These are phyloP conservation scores for Fusarium sp. DNA, from an alignment of 2,329 filamentous ascomycete species.

Conservation along the genomic window DNA sequence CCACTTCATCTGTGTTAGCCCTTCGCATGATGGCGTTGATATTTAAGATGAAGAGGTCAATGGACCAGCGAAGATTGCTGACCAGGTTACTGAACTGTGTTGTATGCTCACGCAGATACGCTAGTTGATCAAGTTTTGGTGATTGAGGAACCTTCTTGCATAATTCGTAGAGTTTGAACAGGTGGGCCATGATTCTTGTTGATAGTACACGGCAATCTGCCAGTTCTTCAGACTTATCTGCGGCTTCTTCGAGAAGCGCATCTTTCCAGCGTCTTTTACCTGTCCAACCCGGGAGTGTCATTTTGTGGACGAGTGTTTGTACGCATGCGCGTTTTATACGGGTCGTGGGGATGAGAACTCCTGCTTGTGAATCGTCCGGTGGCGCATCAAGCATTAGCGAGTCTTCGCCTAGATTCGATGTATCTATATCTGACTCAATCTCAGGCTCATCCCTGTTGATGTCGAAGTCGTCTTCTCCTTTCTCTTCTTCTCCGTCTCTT, in stretches of 20 bases:
- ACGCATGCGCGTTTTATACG: conserved; percentile 20
- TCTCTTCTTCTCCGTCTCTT: neutral
- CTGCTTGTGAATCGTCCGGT: conserved; percentile 4
- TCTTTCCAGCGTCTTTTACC: conserved; percentile 26
- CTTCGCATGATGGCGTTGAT: conserved; percentile 15
- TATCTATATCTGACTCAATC: neutral
- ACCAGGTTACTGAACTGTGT: conserved; percentile 11
- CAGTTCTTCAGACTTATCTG: conserved; percentile 2
- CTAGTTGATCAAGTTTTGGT: conserved; percentile 25
- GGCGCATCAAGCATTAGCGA: conserved; percentile 39
- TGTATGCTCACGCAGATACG: conserved; percentile 26
- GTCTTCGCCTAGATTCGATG: conserved; percentile 18
- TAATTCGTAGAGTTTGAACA: conserved; percentile 29
- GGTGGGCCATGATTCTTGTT: conserved; percentile 23
- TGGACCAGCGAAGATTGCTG: conserved; percentile 14
- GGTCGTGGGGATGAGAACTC: conserved; percentile 6
- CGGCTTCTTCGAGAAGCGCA: conserved; percentile 2
- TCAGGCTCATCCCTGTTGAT: neutral
- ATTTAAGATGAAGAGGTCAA: conserved; percentile 18
- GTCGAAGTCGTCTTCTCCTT: neutral
- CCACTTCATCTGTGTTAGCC: neutral
- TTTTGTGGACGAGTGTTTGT: conserved; percentile 12
- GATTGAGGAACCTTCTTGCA: conserved; percentile 33
- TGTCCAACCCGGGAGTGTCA: conserved; percentile 26
- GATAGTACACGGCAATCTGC: conserved; percentile 4